Conservation (phyloP, 371 early-diverging fungal genomes). For the Mucor lusitanicus region DNA sequence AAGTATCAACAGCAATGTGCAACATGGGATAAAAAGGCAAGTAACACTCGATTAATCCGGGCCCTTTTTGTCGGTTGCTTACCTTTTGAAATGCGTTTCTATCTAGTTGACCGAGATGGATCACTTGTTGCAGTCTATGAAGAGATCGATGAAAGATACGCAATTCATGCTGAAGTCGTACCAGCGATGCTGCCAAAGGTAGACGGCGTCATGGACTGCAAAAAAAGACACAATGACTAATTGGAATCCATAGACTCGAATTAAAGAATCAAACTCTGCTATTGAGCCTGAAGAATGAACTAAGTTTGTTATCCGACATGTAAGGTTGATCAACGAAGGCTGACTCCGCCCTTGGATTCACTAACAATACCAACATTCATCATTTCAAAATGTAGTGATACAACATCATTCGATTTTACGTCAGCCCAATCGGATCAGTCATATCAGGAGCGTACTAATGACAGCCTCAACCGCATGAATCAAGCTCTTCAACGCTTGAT, state of each 20-base stretch:
- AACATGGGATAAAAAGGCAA: conserved; percentile 6
- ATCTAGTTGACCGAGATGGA: conserved; percentile 6
- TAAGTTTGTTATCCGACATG: not conserved
- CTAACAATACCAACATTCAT: not conserved
- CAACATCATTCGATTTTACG: not conserved
- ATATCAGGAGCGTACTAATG: conserved; percentile 12
- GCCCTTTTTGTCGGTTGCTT: not conserved
- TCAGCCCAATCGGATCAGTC: conserved; percentile 5
- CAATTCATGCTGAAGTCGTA: not conserved
- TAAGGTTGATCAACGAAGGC: not conserved
- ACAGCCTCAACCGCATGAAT: conserved; percentile 25
- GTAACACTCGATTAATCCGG: not conserved
- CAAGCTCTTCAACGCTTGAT: conserved; percentile 20
- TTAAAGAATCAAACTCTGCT: conserved; percentile 12
- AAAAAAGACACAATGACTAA: not conserved
- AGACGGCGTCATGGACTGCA: not conserved
- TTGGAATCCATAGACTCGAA: conserved; percentile 8
- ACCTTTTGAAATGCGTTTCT: not conserved
- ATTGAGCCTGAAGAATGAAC: not conserved
- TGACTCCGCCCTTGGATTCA: not conserved
- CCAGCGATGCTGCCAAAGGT: conserved; percentile 13
- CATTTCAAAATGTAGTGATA: conserved; percentile 1
- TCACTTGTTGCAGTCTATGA: not conserved
- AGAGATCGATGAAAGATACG: conserved; percentile 3
- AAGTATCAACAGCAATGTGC: conserved; percentile 12